Evolutionary conservation across 140 eudicot species (phyloP), one percentile per base, ranked within the genome.

Genomic region (Anethum foeniculum): DNA sequence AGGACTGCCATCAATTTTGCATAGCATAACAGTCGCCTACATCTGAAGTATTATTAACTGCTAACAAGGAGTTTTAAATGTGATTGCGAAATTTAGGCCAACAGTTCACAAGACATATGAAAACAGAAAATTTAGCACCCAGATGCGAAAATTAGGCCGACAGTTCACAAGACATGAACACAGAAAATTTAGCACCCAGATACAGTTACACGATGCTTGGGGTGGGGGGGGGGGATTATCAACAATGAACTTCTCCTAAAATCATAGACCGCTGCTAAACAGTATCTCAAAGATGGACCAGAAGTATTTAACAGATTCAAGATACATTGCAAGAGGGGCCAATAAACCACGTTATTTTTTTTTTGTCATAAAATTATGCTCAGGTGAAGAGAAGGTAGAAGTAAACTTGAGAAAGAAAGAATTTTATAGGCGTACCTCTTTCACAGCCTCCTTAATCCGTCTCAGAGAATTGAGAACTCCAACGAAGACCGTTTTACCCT

Each of bases 371-470:
- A 34, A 12, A 76, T 28, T 64, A 76, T 28, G 60, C 39, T 77
- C 9, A 34, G 30, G 23, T 76, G 13, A 43, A 65, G 9, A 75
- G 28, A 64, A 13, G 14, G 27, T 27, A 41, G 28, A 44, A 39
- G 27, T 56, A 30, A 36, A 8, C 7, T 19, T 68, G 82, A 74
- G 15, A 49, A 18, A 34, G 44, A 12, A 6, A 15, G 69, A 16
- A 16, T 25, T 43, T 39, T 44, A 44, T 49, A 80, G 27, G 54
- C 60, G 62, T 88, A 95, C 99, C 99, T 95, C 99, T 83, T 92
- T 91, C 48, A 95, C 99, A 71, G 80, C 81, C 88, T 95, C 99
- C 87, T 92, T 95, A 39, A 95, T 90, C 60, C 99, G 91, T 85
- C 91, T 87, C 86, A 95, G 88, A 81, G 99, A 95, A 87, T 90